Evolutionary conservation across 352 stramenopile genomes (phyloP), one percentile per base, ranked within the genome.

Genomic region (Phytophthora boehmeriae): DNA sequence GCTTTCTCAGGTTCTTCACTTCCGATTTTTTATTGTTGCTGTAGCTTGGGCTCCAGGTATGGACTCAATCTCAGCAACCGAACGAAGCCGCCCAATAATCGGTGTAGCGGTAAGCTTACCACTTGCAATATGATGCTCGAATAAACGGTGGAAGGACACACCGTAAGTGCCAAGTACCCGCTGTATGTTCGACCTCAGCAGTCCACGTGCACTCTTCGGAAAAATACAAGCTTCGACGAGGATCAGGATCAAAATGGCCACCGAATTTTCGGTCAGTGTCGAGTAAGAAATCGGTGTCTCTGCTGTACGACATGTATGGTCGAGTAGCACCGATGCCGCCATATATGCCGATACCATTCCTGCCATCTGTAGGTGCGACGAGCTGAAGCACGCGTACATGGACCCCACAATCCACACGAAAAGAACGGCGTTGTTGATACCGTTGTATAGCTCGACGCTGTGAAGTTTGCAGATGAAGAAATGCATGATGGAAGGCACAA

Each of bases 361-460:
- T 1, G 80, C 80, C 49, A 63, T 79, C 8, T 63, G 66, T 35
- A 86, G 55, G 54, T 88, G 86, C 8, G 62, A 54, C n/a, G 73
- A 75, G 39, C 70, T 87, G 70, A 80, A 92, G 52, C 76, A 86
- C 11, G 89, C 73, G 48, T 90, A 92, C 77, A 92, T 90, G 17
- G 80, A 92, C 13, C 71, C 58, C 30, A 73, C 66, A 5, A 75
- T 86, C 80, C 83, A 90, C 17, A 76, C 9, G 51, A 86, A 89
- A 16, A 92, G 70, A 34, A 83, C 67, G 6, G 70, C n/a, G 56
- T 92, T 86, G 57, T 83, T 92, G 46, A 85, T 42, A 4, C 71
- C 39, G 51, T 86, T 88, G 66, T 88, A 83, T 27, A 81, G 41
- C 16, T 63, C 35, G n/a, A 65, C 59, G 47, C 58, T 73, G 2